Conservation (phyloP, 352 stramenopile genomes). For the Phytophthora colocasiae region DNA sequence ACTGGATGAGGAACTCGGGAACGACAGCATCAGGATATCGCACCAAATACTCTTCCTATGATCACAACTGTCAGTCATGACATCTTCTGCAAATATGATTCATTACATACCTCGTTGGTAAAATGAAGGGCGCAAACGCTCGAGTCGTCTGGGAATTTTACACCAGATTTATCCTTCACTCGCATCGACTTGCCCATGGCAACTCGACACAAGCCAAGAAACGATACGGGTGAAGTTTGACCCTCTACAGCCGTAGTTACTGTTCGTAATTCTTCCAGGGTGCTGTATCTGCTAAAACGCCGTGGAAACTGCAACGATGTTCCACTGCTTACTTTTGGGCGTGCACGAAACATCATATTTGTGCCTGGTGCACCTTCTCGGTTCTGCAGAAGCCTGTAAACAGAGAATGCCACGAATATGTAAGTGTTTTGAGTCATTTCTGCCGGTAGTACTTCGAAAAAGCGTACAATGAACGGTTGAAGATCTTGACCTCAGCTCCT, state of each 20-base stretch:
- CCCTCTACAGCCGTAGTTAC: background rate
- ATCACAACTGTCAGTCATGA: background rate
- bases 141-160: conserved; percentile 39
- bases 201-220: conserved; percentile 76
- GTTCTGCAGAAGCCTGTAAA: conserved; percentile 18
- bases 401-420: background rate
- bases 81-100: background rate
- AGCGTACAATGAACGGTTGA: conserved; percentile 43
- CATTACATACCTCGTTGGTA: conserved; percentile 37
- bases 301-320: conserved; percentile 53
- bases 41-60: conserved; percentile 76
- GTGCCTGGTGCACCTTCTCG: conserved; percentile 37
- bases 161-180: conserved; percentile 14
- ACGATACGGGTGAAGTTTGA: conserved; percentile 31
- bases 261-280: conserved; percentile 49
- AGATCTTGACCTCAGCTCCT: conserved; percentile 32
- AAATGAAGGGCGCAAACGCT: conserved; percentile 52
- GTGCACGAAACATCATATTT: conserved; percentile 20
- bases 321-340: conserved; percentile 22
- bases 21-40: conserved; percentile 66
- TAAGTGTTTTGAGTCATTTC: background rate
- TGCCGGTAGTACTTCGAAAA: background rate
- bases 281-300: conserved; percentile 77
- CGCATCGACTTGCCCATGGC: conserved; percentile 61
- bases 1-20: conserved; percentile 78